Evolutionary conservation across 2,329 filamentous ascomycete species (phyloP).

Genomic region (Chrysoporthe cubensis): DNA sequence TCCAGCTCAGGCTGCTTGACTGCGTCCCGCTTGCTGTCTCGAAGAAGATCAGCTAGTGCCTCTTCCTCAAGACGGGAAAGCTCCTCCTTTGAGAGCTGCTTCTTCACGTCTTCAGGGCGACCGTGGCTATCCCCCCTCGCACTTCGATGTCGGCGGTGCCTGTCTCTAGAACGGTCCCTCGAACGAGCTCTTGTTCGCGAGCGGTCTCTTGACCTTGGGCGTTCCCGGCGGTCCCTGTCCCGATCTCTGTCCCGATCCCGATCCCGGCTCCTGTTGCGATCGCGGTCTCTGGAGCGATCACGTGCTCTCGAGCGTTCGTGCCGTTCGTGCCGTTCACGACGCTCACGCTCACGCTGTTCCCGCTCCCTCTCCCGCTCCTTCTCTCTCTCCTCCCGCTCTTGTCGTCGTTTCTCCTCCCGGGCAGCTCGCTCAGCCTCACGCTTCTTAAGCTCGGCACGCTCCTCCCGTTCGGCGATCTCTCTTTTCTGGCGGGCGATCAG

Average conservation of each 20-base stretch:
- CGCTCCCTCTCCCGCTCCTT: constrained; percentile 48
- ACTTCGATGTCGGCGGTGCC: constrained; percentile 40
- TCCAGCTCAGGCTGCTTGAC: constrained; percentile 59
- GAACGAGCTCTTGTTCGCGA: constrained; percentile 36
- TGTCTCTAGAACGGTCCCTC: constrained; percentile 36
- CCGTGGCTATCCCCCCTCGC: constrained; percentile 41
- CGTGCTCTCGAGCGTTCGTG: constrained; percentile 45
- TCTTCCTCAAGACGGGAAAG: constrained; percentile 61
- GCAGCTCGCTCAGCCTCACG: constrained; percentile 41
- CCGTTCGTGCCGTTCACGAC: constrained; percentile 43
- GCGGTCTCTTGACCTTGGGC: constrained; percentile 35
- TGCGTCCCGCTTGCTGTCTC: constrained; percentile 58
- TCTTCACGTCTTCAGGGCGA: constrained; percentile 52
- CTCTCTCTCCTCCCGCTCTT: constrained; percentile 43
- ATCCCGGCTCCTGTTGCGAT: constrained; percentile 44
- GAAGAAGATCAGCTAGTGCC: constrained; percentile 60
- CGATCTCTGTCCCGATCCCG: constrained; percentile 41
- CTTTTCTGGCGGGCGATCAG: constrained; percentile 62
- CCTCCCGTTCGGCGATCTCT: constrained; percentile 57
- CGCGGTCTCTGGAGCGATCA: constrained; percentile 46
- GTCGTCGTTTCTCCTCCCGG: constrained; percentile 39
- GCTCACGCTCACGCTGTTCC: constrained; percentile 50
- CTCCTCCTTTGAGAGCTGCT: constrained; percentile 62
- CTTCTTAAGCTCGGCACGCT: constrained; percentile 43
- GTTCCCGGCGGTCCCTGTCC: constrained; percentile 38